phyloP scores from a whole-genome alignment of 352 stramenopile species.

The Pythium grandisporangium region DNA sequence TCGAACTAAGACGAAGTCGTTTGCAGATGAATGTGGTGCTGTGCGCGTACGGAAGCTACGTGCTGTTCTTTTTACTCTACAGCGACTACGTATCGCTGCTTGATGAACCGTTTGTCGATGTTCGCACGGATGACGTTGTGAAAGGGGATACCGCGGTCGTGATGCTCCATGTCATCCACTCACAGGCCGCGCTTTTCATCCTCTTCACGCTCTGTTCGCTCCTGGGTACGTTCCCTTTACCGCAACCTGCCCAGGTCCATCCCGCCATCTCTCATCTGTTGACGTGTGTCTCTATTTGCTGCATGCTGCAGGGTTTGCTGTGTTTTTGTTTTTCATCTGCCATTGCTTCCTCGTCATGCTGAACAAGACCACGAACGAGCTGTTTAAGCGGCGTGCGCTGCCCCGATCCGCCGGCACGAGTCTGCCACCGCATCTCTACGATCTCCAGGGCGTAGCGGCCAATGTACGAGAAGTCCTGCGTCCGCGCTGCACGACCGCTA shows the following conservation, averaged over 20 bases:
- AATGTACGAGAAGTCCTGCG: slow-evolving; percentile 11
- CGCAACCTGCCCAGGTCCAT: too few species aligned
- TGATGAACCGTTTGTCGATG: slow-evolving; percentile 31
- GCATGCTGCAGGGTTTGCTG: slow-evolving; percentile 16
- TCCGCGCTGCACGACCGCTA: slow-evolving; percentile 8
- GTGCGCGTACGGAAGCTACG: slow-evolving; percentile 37
- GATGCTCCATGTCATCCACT: slow-evolving; percentile 40
- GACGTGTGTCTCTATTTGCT: not conserved
- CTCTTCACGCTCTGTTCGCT: slow-evolving; percentile 34
- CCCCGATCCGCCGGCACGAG: not conserved
- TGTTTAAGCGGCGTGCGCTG: slow-evolving; percentile 50
- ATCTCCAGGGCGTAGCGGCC: slow-evolving; percentile 1
- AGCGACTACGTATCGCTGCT: slow-evolving; percentile 30
- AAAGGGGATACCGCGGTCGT: slow-evolving; percentile 27
- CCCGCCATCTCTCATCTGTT: too few species aligned
- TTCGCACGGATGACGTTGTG: slow-evolving; percentile 20
- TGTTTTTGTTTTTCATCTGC: slow-evolving; percentile 39
- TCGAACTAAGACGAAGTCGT: not conserved
- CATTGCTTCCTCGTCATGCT: slow-evolving; percentile 38
- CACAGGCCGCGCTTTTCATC: slow-evolving; percentile 22
- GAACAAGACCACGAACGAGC: slow-evolving; percentile 68
- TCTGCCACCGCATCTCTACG: slow-evolving; percentile 5
- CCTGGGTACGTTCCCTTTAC: too few species aligned
- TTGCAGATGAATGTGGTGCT: slow-evolving; percentile 36
- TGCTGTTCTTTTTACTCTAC: slow-evolving; percentile 34